Base-by-base conservation (phyloP, 306 rosid species). In the Dryas alaskensis region DNA sequence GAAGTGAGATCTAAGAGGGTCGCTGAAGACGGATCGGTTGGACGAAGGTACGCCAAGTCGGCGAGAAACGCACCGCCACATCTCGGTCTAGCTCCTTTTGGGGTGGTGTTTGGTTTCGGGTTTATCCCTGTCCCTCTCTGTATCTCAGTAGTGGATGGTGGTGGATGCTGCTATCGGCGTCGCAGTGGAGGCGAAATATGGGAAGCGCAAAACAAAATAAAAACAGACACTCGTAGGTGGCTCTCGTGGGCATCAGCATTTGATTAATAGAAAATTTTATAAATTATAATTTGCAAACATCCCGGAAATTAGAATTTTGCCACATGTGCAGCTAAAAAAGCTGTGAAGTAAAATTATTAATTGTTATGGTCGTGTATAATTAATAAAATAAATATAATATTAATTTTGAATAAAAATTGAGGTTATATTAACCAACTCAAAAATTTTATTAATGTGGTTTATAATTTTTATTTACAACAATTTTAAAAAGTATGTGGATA, bases 51-150 rank as follows among this genome's bases (percentile, higher is more conserved):
- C 78, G 40, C 88, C 88, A 76, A 93, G 86, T 10, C 90, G 89
- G 59, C 88, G 95, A 74, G 95, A 89, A 72, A 94, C 88, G 80
- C 92, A 87, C 45, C 99, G 92, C 99, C 99, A 94, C 99, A 94
- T 87, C 80, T 80, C 69, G 48, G 19, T 27, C 31, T 10, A 42
- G 19, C 63, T 27, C 27, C 54, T 22, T 3, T 31, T 22, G 52
- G 54, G 13, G 17, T 17, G 13, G 58, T 59, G 67, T 68, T 64
- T 57, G 43, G 31, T 31, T 22, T 53, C 54, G 37, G 51, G 54
- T 27, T 27, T 22, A 3, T 10, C 39, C 8, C 65, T 44, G 49
- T 45, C 8, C 31, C 63, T 44, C 48, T 54, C 31, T 4, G 8
- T 46, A 22, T 46, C 7, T 6, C 22, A 22, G 22, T 22, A 31